A percentile compares a stretch with the other conserved stretches of the same genome.
Conservation (phyloP, 2,329 filamentous ascomycete genomes). For the Trichoderma citrinoviride region DNA sequence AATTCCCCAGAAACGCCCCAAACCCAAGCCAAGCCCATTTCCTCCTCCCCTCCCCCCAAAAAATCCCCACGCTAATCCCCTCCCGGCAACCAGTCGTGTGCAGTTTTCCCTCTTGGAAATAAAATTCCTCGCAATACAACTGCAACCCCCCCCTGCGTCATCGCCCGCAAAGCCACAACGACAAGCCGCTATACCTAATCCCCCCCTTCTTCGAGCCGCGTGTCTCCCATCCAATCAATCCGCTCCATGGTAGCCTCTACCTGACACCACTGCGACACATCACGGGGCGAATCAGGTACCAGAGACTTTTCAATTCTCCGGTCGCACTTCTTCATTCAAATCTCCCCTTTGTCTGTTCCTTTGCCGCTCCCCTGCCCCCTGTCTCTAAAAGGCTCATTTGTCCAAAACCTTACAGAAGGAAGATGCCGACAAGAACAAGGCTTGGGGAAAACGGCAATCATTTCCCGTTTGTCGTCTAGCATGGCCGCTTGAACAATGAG, state of each 20-base stretch:
- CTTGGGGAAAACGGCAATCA: no score
- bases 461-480: no score
- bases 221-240: not conserved
- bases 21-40: not conserved
- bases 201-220: no score
- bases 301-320: no score
- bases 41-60: no score
- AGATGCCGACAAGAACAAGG: no score
- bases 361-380: no score
- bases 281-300: no score
- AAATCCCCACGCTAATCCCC: slow-evolving; percentile 3
- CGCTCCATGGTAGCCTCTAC: not conserved
- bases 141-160: slow-evolving; percentile 9
- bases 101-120: not conserved
- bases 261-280: no score
- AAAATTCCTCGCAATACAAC: not conserved
- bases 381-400: no score
- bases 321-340: not conserved
- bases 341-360: not conserved
- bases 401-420: no score
- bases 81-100: slow-evolving; percentile 17
- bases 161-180: slow-evolving; percentile 5
- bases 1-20: not conserved
- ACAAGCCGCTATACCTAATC: not conserved
- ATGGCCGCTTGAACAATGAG: no score